Percentiles rank a stretch among this genome's conserved stretches.
phyloP scores from a whole-genome alignment of 495 filamentous ascomycete species.

The Aspergillus sclerotiicarbonarius region DNA sequence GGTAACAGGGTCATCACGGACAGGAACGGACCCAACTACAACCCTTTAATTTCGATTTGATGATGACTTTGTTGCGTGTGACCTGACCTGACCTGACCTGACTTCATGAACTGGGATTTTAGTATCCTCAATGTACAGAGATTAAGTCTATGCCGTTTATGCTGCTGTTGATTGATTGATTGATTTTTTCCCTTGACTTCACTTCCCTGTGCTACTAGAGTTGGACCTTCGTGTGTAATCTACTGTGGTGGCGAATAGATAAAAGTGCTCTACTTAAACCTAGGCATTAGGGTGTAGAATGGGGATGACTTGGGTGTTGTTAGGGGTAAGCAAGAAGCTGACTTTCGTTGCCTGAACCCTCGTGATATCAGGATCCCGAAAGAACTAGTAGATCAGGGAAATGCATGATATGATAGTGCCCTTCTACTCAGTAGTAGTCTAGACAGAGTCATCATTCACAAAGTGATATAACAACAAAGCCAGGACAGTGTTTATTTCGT shows the following conservation, averaged over 20 bases:
- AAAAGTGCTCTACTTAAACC: neutral
- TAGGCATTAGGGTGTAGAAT: too few relatives aligned
- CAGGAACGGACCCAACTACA: neutral
- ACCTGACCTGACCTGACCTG: neutral
- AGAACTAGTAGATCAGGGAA: too few relatives aligned
- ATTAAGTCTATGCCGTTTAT: conserved; percentile 7
- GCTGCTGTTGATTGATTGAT: neutral
- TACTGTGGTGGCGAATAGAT: neutral
- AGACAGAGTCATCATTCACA: too few relatives aligned
- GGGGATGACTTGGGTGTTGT: too few relatives aligned
- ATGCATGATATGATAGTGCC: too few relatives aligned
- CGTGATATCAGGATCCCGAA: too few relatives aligned
- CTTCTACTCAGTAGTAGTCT: too few relatives aligned
- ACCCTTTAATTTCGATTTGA: conserved; percentile 10
- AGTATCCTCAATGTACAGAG: conserved; percentile 16
- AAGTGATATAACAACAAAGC: too few relatives aligned
- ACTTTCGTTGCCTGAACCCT: too few relatives aligned
- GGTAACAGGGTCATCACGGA: too few relatives aligned
- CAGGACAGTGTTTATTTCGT: too few relatives aligned
- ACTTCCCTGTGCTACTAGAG: conserved; percentile 7
- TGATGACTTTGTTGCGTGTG: conserved; percentile 17
- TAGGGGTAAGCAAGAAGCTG: too few relatives aligned
- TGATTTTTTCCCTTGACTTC: conserved; percentile 3
- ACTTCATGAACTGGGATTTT: conserved; percentile 12
- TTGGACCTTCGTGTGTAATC: conserved; percentile 3